phyloP scores from a whole-genome alignment of 306 rosid genomes.

The Arachis stenosperma region DNA sequence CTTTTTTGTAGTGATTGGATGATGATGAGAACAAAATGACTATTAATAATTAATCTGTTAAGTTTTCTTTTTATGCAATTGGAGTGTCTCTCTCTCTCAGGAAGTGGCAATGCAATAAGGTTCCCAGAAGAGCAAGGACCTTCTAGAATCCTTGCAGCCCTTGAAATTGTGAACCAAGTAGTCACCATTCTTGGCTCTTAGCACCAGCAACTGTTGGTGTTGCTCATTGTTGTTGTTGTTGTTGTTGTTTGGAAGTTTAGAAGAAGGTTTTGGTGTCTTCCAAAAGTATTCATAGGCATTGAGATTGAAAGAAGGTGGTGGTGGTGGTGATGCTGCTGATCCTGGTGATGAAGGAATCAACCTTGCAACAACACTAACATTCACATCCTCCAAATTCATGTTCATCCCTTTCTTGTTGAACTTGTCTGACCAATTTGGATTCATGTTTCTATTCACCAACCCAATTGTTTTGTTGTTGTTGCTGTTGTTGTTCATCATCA shows the following conservation, averaged over 20 bases:
- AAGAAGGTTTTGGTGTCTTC: constrained; percentile 44
- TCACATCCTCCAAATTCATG: constrained; percentile 50
- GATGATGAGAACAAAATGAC: no score
- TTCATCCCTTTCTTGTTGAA: constrained; percentile 55
- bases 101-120: constrained; percentile 90
- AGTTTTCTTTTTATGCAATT: no score
- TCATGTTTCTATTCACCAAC: constrained; percentile 55
- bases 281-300: constrained; percentile 76
- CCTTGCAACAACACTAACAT: constrained; percentile 36
- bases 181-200: constrained; percentile 75
- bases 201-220: constrained; percentile 46
- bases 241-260: constrained; percentile 6
- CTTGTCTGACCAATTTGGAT: constrained; percentile 56
- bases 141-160: constrained; percentile 76
- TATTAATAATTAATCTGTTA: no score
- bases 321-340: constrained; percentile 39
- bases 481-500: constrained; percentile 42
- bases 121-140: constrained; percentile 72
- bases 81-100: constrained; percentile 32
- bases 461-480: constrained; percentile 47
- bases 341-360: constrained; percentile 46
- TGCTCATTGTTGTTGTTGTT: constrained; percentile 38
- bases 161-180: constrained; percentile 59
- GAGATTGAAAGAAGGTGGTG: constrained; percentile 60
- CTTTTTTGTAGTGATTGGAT: no score